A percentile compares a stretch with the other conserved stretches of the same genome.
Evolutionary conservation across 495 filamentous ascomycete species (phyloP).

Genomic region (Geoglossum glabrum): DNA sequence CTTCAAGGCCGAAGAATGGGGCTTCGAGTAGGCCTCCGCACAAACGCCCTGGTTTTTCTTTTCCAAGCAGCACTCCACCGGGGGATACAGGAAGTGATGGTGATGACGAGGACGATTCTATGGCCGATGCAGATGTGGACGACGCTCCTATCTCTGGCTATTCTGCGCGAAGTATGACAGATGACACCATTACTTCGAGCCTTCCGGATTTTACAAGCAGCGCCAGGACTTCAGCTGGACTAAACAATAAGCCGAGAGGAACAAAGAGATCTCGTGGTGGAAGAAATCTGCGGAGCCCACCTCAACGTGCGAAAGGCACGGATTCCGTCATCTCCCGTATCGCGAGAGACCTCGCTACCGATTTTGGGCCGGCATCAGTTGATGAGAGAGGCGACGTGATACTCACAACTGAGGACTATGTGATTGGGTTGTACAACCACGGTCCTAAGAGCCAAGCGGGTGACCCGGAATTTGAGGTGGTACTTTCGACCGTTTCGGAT

Average conservation of each 20-base stretch:
- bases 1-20: constrained; percentile 7
- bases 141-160: neutral
- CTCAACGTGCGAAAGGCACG: constrained; percentile 21
- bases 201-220: neutral
- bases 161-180: neutral
- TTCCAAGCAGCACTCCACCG: constrained; percentile 17
- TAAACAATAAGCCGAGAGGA: constrained; percentile 20
- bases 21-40: constrained; percentile 2
- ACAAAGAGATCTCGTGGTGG: constrained; percentile 17
- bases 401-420: constrained; percentile 30
- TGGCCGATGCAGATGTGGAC: constrained; percentile 1
- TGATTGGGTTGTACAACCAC: constrained; percentile 18
- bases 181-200: neutral
- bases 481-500: neutral
- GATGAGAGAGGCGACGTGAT: constrained; percentile 33
- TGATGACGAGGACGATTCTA: constrained; percentile 17
- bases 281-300: constrained; percentile 11
- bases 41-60: constrained; percentile 9
- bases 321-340: constrained; percentile 27
- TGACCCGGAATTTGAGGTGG: neutral
- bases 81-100: constrained; percentile 15
- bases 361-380: constrained; percentile 23
- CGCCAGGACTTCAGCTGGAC: neutral
- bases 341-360: constrained; percentile 29
- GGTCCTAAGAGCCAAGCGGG: constrained; percentile 17